These are phyloP conservation scores for Mitragyna speciosa DNA, from an alignment of 257 asterid genomes.

Conservation along the genomic window DNA sequence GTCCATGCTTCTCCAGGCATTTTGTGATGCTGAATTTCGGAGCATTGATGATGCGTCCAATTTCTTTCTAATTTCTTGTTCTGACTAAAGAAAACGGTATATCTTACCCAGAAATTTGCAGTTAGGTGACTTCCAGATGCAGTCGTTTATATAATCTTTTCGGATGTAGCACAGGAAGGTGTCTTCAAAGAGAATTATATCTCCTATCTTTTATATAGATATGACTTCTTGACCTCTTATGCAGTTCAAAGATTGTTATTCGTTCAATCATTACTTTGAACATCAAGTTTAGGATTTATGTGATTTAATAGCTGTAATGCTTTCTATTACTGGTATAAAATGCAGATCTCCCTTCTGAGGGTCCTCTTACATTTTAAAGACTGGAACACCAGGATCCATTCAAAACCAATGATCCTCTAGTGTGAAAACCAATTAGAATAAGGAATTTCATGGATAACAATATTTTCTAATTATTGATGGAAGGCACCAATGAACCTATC, in stretches of 20 bases:
- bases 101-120: neutral
- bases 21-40: neutral
- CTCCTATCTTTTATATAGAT: neutral
- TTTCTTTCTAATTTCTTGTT: neutral
- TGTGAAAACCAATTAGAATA: neutral
- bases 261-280: too few species aligned
- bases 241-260: too few species aligned
- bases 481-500: neutral
- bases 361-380: neutral
- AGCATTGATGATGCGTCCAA: neutral
- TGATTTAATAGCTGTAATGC: neutral
- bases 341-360: neutral
- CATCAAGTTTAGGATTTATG: neutral
- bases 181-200: neutral
- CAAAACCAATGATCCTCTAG: neutral
- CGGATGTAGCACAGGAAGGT: neutral
- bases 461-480: neutral
- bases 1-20: neutral
- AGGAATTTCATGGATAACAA: neutral
- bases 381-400: neutral
- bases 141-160: neutral
- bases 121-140: neutral
- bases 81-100: neutral
- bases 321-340: neutral
- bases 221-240: too few species aligned